These are phyloP conservation scores for Fusarium coffeatum DNA, from an alignment of 2,329 filamentous ascomycete genomes.

Conservation along the genomic window DNA sequence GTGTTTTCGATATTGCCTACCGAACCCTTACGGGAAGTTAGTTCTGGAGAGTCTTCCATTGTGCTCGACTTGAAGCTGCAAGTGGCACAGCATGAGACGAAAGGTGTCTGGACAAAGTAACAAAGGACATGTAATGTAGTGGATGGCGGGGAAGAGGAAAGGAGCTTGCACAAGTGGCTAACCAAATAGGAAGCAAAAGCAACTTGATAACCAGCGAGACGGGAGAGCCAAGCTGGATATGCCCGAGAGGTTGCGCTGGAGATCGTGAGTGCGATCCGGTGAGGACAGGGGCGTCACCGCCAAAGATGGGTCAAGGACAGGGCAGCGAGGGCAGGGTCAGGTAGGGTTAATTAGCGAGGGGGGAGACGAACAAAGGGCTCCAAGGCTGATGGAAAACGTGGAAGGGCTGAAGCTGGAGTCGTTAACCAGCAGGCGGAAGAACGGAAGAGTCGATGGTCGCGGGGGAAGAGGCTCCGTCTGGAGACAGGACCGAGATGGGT, in stretches of 20 bases:
- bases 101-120: slow-evolving; percentile 11
- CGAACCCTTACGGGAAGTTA: slow-evolving; percentile 50
- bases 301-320: slow-evolving; percentile 43
- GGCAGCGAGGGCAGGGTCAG: slow-evolving; percentile 18
- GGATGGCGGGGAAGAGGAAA: slow-evolving; percentile 11
- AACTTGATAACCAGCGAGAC: slow-evolving; percentile 14
- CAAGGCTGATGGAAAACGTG: slow-evolving; percentile 29
- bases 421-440: slow-evolving; percentile 15
- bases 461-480: slow-evolving; percentile 47
- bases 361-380: slow-evolving; percentile 5
- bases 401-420: slow-evolving; percentile 25
- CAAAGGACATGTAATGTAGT: slow-evolving; percentile 5
- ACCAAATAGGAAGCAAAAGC: slow-evolving; percentile 31
- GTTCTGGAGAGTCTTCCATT: slow-evolving; percentile 48
- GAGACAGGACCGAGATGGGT: slow-evolving; percentile 44
- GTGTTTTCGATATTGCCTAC: slow-evolving; percentile 44
- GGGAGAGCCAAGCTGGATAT: slow-evolving; percentile 34
- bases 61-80: slow-evolving; percentile 24
- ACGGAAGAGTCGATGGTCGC: slow-evolving; percentile 42
- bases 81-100: slow-evolving; percentile 30
- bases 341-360: slow-evolving; percentile 18
- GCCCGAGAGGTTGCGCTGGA: slow-evolving; percentile 38
- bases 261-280: slow-evolving; percentile 46
- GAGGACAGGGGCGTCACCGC: slow-evolving; percentile 43
- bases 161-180: slow-evolving; percentile 30